Conservation (phyloP, 2,329 filamentous ascomycete species). For the Gnomoniopsis smithogilvyi region DNA sequence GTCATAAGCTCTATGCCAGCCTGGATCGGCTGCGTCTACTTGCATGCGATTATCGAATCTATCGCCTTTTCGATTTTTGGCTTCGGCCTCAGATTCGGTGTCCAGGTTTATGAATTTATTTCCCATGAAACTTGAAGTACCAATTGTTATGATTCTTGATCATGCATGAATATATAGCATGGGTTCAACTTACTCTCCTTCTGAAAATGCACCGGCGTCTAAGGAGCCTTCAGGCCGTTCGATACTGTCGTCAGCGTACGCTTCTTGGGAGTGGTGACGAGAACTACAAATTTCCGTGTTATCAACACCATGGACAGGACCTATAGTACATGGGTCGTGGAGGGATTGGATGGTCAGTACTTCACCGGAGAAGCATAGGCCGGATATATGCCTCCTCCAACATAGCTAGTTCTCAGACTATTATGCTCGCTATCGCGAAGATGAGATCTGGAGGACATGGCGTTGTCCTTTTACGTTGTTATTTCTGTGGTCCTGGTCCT, state of each 20-base stretch:
- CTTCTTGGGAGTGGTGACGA: background rate
- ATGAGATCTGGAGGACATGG: too few relatives aligned
- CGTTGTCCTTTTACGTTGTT: too few relatives aligned
- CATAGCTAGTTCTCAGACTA: too few relatives aligned
- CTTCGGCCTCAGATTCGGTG: background rate
- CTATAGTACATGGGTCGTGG: too few relatives aligned
- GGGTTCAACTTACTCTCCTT: background rate
- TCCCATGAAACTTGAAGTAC: background rate
- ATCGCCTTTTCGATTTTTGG: background rate
- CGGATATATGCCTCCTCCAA: too few relatives aligned
- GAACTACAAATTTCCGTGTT: background rate
- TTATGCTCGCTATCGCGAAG: too few relatives aligned
- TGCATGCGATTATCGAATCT: background rate
- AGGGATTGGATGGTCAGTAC: too few relatives aligned
- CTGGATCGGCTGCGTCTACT: background rate
- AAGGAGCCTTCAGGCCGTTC: background rate
- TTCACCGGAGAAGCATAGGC: too few relatives aligned
- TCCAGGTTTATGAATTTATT: background rate
- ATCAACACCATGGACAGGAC: too few relatives aligned
- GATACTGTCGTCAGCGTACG: background rate
- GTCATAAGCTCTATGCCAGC: background rate
- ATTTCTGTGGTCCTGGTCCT: too few relatives aligned
- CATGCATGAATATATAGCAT: background rate
- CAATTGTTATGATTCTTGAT: too few relatives aligned
- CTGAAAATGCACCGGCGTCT: background rate